Base-by-base conservation (phyloP, 208 protist genomes). In the Trypanosoma avium region DNA sequence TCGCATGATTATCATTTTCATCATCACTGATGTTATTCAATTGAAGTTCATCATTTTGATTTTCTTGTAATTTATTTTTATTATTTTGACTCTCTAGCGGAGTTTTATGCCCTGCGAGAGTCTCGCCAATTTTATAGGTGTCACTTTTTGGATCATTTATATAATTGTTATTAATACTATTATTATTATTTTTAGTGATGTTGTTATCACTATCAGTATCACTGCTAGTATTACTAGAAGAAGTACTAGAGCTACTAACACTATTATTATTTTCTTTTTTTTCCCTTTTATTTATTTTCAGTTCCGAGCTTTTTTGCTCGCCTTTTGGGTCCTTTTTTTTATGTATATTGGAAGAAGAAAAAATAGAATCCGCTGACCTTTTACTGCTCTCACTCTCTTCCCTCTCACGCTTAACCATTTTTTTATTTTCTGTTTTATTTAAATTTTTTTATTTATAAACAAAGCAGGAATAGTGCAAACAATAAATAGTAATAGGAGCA, bases 331-430 rank as follows among this genome's bases (percentile, higher is more conserved):
- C 29, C 7, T 35, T 24, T 10, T 12, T 52, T 36, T 26, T 61
- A 70, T 54, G 26, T 55, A 42, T 38, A 19, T 55, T 62, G 55
- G 55, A 62, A 46, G 50, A 65, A 65, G 56, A 65, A 45, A 65
- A 59, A 58, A 65, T 45, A 21, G 66, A 65, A 72, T 60, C 55
- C 47, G 66, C 54, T 46, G 66, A 72, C 50, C 64, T 54, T 19
- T 35, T 60, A 42, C 58, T 65, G 49, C 50, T 36, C 58, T 40
- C 57, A 63, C 66, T 72, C 19, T 40, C 32, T 40, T 65, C 57
- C 40, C 66, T 53, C 57, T 50, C 35, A 48, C 64, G 64, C 46
- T 70, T 70, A 49, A 21, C 15, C 64, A 70, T 70, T 22, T 24
- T 36, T 56, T 21, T 21, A 3, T 27, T 42, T 42, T 15, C n/a